Conservation (phyloP, 305 asterid genomes). For the Andrographis paniculata region DNA sequence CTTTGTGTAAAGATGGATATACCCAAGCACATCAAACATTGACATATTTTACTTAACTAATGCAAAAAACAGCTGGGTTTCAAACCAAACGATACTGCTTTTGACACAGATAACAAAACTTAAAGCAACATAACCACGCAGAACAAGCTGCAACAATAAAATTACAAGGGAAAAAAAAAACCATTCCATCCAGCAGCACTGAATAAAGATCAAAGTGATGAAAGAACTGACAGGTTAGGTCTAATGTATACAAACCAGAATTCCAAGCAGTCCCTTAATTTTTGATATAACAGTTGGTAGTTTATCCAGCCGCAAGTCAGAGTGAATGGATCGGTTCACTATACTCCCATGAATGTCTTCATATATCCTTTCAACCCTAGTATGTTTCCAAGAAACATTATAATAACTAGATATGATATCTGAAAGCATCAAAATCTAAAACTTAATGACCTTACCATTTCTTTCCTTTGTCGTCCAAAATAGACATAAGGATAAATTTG, state of each 20-base stretch:
- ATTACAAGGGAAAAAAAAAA: too few relatives aligned
- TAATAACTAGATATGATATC: slow-evolving; percentile 17
- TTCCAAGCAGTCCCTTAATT: slow-evolving; percentile 83
- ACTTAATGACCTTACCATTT: slow-evolving; percentile 45
- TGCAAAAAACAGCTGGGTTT: too few relatives aligned
- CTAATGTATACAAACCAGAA: slow-evolving; percentile 56
- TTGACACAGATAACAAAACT: too few relatives aligned
- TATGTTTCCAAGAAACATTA: slow-evolving; percentile 22
- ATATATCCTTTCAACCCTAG: slow-evolving; percentile 84
- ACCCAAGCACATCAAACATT: too few relatives aligned
- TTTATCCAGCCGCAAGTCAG: slow-evolving; percentile 54
- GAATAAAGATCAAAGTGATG: slow-evolving; percentile 1
- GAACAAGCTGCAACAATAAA: too few relatives aligned
- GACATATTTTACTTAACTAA: too few relatives aligned
- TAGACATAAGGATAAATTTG: slow-evolving; percentile 57
- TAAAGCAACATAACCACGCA: not conserved
- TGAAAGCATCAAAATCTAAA: slow-evolving; percentile 12
- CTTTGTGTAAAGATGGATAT: too few relatives aligned
- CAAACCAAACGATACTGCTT: too few relatives aligned
- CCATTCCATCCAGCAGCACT: not conserved
- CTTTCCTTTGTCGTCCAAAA: slow-evolving; percentile 82
- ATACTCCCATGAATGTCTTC: slow-evolving; percentile 54
- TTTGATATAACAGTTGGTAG: slow-evolving; percentile 79
- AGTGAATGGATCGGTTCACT: slow-evolving; percentile 36
- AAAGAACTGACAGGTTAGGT: not conserved